phyloP scores from a whole-genome alignment of 2,329 filamentous ascomycete species.

The Arthrobotrys megalospora region DNA sequence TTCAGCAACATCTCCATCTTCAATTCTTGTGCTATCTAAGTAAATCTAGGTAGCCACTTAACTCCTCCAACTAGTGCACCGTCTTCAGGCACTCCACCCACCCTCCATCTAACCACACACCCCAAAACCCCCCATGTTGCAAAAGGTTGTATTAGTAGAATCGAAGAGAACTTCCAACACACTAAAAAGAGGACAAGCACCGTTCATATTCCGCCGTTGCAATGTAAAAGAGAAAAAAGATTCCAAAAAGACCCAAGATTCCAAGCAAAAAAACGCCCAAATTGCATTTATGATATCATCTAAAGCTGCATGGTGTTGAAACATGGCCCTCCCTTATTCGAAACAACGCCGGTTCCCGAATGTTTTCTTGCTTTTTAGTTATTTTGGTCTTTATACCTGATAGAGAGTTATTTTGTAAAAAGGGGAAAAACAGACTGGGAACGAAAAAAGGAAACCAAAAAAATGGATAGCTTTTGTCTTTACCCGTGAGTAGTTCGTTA shows the following conservation, averaged over 20 bases:
- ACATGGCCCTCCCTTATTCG: constrained; percentile 62
- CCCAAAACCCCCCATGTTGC: constrained; percentile 12
- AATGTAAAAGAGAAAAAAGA: constrained; percentile 18
- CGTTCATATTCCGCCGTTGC: constrained; percentile 51
- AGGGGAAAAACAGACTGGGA: constrained; percentile 6
- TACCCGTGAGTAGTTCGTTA: constrained; percentile 15
- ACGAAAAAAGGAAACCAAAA: constrained; percentile 24
- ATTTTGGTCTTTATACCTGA: constrained; percentile 48
- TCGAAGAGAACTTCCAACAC: constrained; percentile 31
- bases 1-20: constrained; percentile 18
- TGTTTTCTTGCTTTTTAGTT: constrained; percentile 24
- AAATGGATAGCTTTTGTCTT: constrained; percentile 51
- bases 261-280: constrained; percentile 58
- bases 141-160: constrained; percentile 42
- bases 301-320: constrained; percentile 62
- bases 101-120: not conserved
- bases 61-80: not conserved
- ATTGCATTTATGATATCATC: constrained; percentile 62
- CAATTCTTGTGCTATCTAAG: constrained; percentile 2
- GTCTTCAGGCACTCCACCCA: not conserved
- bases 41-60: constrained; percentile 11
- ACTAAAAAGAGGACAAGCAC: constrained; percentile 14
- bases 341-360: constrained; percentile 61
- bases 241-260: constrained; percentile 15
- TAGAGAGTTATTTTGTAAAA: constrained; percentile 35